A percentile compares a stretch with the other conserved stretches of the same genome.
These are phyloP conservation scores for Nakazawaea ishiwadae DNA, from an alignment of 805 yeast species.

Conservation along the genomic window DNA sequence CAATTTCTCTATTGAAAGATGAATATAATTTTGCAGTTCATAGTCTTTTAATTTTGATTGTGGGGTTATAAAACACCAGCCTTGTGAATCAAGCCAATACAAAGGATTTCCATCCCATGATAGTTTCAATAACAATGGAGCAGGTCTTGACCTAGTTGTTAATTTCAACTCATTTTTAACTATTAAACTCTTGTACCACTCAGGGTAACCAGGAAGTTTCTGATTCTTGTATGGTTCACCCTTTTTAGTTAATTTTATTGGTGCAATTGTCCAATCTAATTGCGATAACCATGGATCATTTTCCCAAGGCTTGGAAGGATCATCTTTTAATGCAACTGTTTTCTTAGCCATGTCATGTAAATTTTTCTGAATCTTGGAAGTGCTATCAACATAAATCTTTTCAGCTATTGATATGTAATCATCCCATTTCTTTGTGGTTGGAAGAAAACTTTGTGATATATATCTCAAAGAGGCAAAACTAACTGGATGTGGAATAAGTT, in stretches of 20 bases:
- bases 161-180: constrained; percentile 41
- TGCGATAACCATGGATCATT: constrained; percentile 89
- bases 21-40: constrained; percentile 33
- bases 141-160: constrained; percentile 66
- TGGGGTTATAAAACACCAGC: constrained; percentile 85
- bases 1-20: constrained; percentile 16
- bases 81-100: constrained; percentile 70
- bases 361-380: constrained; percentile 49
- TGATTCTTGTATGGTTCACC: constrained; percentile 70
- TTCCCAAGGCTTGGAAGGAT: constrained; percentile 34
- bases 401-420: constrained; percentile 70
- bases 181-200: constrained; percentile 75
- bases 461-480: constrained; percentile 82
- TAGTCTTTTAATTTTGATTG: constrained; percentile 29
- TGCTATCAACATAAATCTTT: constrained; percentile 52
- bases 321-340: constrained; percentile 42
- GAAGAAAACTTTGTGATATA: constrained; percentile 69
- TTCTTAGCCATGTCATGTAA: constrained; percentile 57
- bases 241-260: constrained; percentile 56
- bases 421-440: constrained; percentile 74
- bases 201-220: constrained; percentile 85
- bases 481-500: constrained; percentile 87
- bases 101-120: constrained; percentile 86
- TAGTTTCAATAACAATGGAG: constrained; percentile 71
- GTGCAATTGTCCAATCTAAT: constrained; percentile 77